Percentiles rank a stretch among this genome's conserved stretches.
phyloP scores from a whole-genome alignment of 2,329 filamentous ascomycete genomes.

The Fusarium algeriense region DNA sequence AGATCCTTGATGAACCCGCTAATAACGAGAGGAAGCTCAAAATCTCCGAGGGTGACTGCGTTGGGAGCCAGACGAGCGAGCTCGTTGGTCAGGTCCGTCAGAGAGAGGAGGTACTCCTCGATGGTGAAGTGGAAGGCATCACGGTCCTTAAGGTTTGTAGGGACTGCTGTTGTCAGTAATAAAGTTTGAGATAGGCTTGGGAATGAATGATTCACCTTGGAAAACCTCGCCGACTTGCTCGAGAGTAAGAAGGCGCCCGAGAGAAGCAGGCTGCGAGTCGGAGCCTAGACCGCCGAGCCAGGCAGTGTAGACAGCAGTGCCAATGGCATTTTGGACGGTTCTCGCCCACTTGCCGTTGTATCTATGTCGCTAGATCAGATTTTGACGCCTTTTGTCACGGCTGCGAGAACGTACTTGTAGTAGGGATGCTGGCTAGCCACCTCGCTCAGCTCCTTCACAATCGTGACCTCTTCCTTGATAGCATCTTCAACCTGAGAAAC shows the following conservation, averaged over 20 bases:
- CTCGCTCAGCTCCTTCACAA: conserved; percentile 75
- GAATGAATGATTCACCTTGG: conserved; percentile 60
- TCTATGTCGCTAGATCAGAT: conserved; percentile 51
- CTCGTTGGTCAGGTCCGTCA: conserved; percentile 91
- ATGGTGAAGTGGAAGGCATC: conserved; percentile 96
- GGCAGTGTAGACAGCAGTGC: conserved; percentile 67
- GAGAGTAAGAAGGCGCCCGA: conserved; percentile 81
- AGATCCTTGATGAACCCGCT: conserved; percentile 94
- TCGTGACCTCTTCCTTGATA: conserved; percentile 78
- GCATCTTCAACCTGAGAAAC: conserved; percentile 77
- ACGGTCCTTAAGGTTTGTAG: conserved; percentile 88
- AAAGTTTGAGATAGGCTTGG: background rate
- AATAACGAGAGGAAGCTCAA: conserved; percentile 86
- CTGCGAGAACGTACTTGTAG: conserved; percentile 77
- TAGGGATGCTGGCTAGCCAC: conserved; percentile 90
- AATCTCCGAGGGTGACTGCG: conserved; percentile 88
- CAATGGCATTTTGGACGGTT: conserved; percentile 82
- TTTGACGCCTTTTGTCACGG: background rate
- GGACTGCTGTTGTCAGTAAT: conserved; percentile 67
- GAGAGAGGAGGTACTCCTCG: conserved; percentile 93
- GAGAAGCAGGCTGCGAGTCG: conserved; percentile 65
- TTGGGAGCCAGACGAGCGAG: conserved; percentile 92
- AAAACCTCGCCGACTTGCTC: conserved; percentile 87
- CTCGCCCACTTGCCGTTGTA: conserved; percentile 90
- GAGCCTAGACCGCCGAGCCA: conserved; percentile 82